Percentiles rank a stretch among this genome's conserved stretches.
Evolutionary conservation across 352 stramenopile genomes (phyloP).

Genomic region (Globisporangium irregulare): DNA sequence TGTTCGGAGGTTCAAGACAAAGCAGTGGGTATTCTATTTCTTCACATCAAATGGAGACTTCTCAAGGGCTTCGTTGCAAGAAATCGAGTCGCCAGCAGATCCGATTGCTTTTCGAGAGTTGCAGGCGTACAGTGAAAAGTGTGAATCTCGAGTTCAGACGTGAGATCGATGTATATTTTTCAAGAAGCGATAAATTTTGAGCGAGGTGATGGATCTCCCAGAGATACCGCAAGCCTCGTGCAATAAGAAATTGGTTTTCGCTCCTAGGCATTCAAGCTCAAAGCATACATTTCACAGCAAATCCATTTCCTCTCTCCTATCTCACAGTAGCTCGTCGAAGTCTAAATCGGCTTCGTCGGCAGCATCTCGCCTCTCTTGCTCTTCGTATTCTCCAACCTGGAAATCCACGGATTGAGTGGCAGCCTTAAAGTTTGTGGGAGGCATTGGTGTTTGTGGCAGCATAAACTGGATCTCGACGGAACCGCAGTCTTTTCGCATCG

Average conservation of each 20-base stretch:
- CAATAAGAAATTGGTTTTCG: too few species aligned
- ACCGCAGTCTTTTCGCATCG: slow-evolving; percentile 49
- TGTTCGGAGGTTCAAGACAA: too few species aligned
- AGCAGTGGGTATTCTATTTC: too few species aligned
- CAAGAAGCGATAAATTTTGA: neutral
- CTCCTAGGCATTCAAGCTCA: too few species aligned
- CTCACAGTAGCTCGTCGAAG: neutral
- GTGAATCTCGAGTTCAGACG: neutral
- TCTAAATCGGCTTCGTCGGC: neutral
- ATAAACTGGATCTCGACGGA: slow-evolving; percentile 36
- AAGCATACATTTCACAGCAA: neutral
- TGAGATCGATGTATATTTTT: neutral
- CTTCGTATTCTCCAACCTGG: neutral
- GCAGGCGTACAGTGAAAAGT: neutral
- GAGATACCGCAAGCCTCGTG: neutral
- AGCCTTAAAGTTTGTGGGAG: neutral
- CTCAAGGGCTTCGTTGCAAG: too few species aligned
- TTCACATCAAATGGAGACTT: too few species aligned
- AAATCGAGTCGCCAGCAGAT: too few species aligned
- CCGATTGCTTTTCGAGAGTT: too few species aligned
- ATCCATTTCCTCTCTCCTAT: neutral
- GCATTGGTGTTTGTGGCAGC: neutral
- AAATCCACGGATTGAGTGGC: neutral
- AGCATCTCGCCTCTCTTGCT: neutral
- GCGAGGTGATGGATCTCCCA: neutral